A percentile compares a stretch with the other conserved stretches of the same genome.
phyloP scores from a whole-genome alignment of 2,329 filamentous ascomycete species.

The Exophiala alcalophila region DNA sequence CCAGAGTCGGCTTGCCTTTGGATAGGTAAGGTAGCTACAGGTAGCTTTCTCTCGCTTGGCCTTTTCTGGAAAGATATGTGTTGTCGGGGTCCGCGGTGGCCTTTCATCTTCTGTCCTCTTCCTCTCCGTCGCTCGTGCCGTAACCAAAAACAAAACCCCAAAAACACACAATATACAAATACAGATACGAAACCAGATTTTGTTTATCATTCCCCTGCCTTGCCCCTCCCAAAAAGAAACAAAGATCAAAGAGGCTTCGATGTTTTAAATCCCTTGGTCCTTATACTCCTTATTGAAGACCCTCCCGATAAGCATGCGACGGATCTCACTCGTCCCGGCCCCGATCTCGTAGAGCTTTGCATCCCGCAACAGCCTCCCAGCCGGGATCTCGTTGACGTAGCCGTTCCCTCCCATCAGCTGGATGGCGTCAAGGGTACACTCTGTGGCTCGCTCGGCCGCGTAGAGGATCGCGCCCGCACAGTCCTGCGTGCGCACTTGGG shows the following conservation, averaged over 20 bases:
- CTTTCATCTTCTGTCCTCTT: not conserved
- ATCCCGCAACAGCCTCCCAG: constrained; percentile 76
- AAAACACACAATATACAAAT: no score
- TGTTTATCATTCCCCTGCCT: no score
- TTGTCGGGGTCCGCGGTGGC: not conserved
- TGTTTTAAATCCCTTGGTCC: constrained; percentile 26
- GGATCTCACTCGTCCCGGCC: constrained; percentile 89
- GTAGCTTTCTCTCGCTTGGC: no score
- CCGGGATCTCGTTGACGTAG: constrained; percentile 92
- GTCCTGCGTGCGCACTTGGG: constrained; percentile 76
- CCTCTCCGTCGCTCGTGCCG: no score
- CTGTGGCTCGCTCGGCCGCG: constrained; percentile 84
- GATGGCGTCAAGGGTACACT: constrained; percentile 81
- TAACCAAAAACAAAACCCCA: no score
- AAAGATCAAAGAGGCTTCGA: no score
- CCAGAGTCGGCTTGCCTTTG: constrained; percentile 31
- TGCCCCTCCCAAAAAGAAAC: no score
- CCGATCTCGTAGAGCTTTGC: constrained; percentile 92
- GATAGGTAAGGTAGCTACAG: no score
- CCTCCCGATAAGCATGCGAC: constrained; percentile 89
- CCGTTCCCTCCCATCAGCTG: constrained; percentile 94
- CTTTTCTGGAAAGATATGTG: no score
- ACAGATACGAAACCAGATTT: no score
- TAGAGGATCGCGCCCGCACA: constrained; percentile 93
- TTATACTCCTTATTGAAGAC: constrained; percentile 85